Base-by-base conservation (phyloP, 129 eudicot genomes). In the Lonicera japonica region DNA sequence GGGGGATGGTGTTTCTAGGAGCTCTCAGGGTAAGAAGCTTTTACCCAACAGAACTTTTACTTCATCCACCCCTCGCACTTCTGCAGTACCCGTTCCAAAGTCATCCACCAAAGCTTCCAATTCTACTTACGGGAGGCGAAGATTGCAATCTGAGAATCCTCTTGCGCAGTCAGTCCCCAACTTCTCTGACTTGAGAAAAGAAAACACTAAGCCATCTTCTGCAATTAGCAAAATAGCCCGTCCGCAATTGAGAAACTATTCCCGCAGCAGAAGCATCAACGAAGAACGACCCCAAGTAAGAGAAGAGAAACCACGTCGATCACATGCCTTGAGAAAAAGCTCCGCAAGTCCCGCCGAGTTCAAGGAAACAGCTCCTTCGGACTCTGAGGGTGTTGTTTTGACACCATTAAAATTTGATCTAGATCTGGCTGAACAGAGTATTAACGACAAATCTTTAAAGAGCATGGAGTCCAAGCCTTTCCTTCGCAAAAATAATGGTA, bases 101-200 rank as follows among this genome's bases (percentile, higher is more conserved):
- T 72, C 95, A 65, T 64, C 90, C 19, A 39, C 69, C 54, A 87
- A 82, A 64, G 79, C 86, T 25, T 73, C 83, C 39, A 64, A 63
- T 22, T 65, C 76, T 23, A 54, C 72, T 74, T 78, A 87, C 3
- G 92, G 86, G 40, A 83, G 83, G 63, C 81, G 96, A 60, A 85
- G 79, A 74, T 68, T 70, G 76, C 84, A 83, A 70, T 60, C 50
- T 43, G 95, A 86, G 58, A 94, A 94, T 78, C 92, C 96, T 66
- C 86, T 85, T 34, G 89, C 75, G 0, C 99, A 85, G 54, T 94
- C 96, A 0, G 95, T 94, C 74, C 97, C 95, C 19, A 94, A 85
- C 66, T 88, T 94, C 54, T 79, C 89, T 41, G 99, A 88, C 65
- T 60, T 94, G 24, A 75, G 99, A 71, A 94, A 94, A 77, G 99